Base-by-base conservation (phyloP, 345 rosid genomes). In the Erodium maritimum region DNA sequence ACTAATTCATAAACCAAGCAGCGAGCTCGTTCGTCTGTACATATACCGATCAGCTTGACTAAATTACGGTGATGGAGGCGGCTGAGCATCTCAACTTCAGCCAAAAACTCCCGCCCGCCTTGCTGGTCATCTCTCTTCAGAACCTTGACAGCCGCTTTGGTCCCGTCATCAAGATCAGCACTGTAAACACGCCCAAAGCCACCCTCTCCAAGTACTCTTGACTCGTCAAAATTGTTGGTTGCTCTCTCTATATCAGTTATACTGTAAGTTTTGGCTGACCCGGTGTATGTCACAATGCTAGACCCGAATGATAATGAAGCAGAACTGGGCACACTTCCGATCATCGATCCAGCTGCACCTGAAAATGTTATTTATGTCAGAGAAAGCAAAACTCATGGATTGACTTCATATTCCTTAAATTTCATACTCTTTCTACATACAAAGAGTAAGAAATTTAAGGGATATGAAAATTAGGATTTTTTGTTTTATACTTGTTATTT, bases 1-100 rank as follows among this genome's bases (percentile, higher is more conserved):
- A 93, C 78, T 59, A 93, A 95, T 66, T 93, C 96, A 59, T 93
- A 93, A 50, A 93, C 94, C 73, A 93, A 77, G 72, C 96, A 79
- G 46, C 95, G 94, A 33, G 68, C 64, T 17, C 69, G 88, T 62
- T 89, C 96, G 79, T 88, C 95, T 12, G 81, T 79, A 71, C 99
- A 93, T 65, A 93, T 88, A 52, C 99, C 99, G 4, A 93, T 85
- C 73, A 93, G 65, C 74, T 89, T 86, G 65, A 93, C 99, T 59
- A 93, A 71, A 73, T 93, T 89, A 69, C 99, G 76, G 65, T 93
- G 99, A 72, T 93, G 96, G 67, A 93, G 83, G 57, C 96, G 99
- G 61, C 96, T 93, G 68, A 93, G 93, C 96, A 93, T 93, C 78
- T 93, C 99, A 2, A 89, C 86, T 72, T 93, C 96, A 8, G 99